Base-by-base conservation (phyloP, 2,329 filamentous ascomycete species). In the Xenoacremonium recifei region DNA sequence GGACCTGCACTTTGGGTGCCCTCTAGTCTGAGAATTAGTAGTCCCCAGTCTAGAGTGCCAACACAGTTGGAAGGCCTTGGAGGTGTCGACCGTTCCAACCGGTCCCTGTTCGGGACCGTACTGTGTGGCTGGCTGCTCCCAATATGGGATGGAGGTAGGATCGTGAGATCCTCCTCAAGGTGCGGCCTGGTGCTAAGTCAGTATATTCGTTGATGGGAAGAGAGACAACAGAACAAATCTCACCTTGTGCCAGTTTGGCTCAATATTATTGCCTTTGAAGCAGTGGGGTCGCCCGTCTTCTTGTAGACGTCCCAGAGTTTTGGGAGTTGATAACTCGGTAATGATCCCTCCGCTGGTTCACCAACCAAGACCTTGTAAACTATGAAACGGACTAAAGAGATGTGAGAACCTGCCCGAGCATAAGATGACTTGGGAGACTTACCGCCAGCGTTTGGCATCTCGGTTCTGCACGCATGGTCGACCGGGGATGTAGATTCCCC, bases 371-470 rank as follows among this genome's bases (percentile, higher is more conserved):
- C n/a, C n/a, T n/a, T n/a, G n/a, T n/a, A n/a, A n/a, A n/a, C 65
- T 11, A 76, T 62, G 48, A 74, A 80, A 4, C 67, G 65, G 5
- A 74, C 76, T 81, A 33, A 4, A n/a, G 16, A 16, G 9, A 6
- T 36, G 1, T 38, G 20, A 29, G 30, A 68, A 29, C 67, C 58
- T 13, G 25, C 44, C 13, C 5, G 16, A 23, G 3, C 23, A 3
- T 25, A 11, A 40, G 11, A 44, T 11, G 27, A 33, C 13, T 6
- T 5, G 7, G 21, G 15, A 35, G 62, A 48, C 76, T 66, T 61
- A 79, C 81, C 70, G 51, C 81, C 77, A 18, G 76, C 80, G 49
- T 76, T 75, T 16, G 77, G 77, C 60, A 71, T 76, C 63, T 85
- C 81, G 16, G 72, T 77, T 15, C 82, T 77, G 59, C 77, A n/a